A percentile compares a stretch with the other conserved stretches of the same genome.
Evolutionary conservation across 768 basidiomycete genomes (phyloP).

Genomic region (Tylopilus rubrobrunneus): DNA sequence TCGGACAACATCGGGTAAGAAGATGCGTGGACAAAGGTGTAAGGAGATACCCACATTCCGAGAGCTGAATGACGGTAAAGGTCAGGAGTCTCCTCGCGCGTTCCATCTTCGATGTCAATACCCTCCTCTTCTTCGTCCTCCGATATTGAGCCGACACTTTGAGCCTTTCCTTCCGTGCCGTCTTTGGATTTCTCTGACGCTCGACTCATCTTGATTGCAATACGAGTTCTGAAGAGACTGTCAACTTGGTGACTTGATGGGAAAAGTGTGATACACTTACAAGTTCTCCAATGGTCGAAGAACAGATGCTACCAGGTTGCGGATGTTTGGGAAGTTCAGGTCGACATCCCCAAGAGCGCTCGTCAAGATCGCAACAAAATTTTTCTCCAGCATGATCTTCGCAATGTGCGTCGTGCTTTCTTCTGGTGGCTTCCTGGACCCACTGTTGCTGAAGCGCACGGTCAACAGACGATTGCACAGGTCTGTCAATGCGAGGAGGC

Average conservation of each 20-base stretch:
- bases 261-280: conserved; percentile 44
- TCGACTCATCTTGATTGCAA: conserved; percentile 98
- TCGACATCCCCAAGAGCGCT: conserved; percentile 89
- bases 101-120: conserved; percentile 51
- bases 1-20: conserved; percentile 7
- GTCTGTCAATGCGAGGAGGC: conserved; percentile 81
- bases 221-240: conserved; percentile 63
- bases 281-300: conserved; percentile 86
- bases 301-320: conserved; percentile 80
- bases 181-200: conserved; percentile 66
- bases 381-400: conserved; percentile 98
- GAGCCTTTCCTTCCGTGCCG: conserved; percentile 40
- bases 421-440: conserved; percentile 47
- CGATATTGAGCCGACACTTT: conserved; percentile 40
- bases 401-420: conserved; percentile 90
- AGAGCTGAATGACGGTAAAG: conserved; percentile 94
- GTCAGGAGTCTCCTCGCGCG: conserved; percentile 83
- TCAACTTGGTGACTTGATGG: neutral
- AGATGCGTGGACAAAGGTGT: neutral
- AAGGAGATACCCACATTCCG: conserved; percentile 64
- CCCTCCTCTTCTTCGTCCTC: conserved; percentile 53
- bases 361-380: conserved; percentile 86
- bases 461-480: conserved; percentile 85
- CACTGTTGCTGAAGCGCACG: conserved; percentile 60
- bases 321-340: conserved; percentile 90